phyloP scores from a whole-genome alignment of 2,329 filamentous ascomycete genomes.

The Calonectria naviculata region DNA sequence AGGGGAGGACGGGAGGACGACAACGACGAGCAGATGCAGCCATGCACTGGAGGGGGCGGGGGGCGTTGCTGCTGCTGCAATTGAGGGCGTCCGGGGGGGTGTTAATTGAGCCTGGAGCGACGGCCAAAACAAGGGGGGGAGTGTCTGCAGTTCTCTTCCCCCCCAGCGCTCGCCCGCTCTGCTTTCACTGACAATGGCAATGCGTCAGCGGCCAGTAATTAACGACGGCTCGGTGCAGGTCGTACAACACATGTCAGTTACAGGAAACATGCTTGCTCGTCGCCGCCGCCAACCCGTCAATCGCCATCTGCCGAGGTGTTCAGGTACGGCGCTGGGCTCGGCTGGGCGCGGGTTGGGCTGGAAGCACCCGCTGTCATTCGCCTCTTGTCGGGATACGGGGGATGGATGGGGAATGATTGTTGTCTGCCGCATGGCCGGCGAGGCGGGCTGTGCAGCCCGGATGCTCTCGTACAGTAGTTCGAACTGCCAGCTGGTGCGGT shows the following conservation, averaged over 20 bases:
- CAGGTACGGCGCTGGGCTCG: not conserved
- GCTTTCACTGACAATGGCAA: not conserved
- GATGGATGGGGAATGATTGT: not conserved
- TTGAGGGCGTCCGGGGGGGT: not conserved
- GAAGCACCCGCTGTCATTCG: not conserved
- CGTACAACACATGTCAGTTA: not conserved
- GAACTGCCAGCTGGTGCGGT: slow-evolving; percentile 2
- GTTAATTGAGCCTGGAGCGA: not conserved
- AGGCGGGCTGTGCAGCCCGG: not conserved
- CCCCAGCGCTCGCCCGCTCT: not conserved
- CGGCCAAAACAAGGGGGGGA: not conserved
- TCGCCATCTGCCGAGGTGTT: not conserved
- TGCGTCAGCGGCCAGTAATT: not conserved
- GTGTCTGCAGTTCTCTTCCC: not conserved
- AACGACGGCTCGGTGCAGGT: not conserved
- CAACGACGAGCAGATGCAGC: not conserved
- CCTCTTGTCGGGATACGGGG: not conserved
- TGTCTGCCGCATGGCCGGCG: not conserved
- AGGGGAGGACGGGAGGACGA: too few species aligned
- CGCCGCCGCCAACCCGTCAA: not conserved
- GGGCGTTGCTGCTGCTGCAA: not conserved
- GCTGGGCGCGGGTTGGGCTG: slow-evolving; percentile 15
- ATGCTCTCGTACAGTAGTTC: slow-evolving; percentile 6
- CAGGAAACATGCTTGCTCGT: not conserved
- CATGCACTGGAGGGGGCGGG: not conserved